Evolutionary conservation across 176 grass and related monocot genomes (phyloP).

Genomic region (Calamus simplicifolius): DNA sequence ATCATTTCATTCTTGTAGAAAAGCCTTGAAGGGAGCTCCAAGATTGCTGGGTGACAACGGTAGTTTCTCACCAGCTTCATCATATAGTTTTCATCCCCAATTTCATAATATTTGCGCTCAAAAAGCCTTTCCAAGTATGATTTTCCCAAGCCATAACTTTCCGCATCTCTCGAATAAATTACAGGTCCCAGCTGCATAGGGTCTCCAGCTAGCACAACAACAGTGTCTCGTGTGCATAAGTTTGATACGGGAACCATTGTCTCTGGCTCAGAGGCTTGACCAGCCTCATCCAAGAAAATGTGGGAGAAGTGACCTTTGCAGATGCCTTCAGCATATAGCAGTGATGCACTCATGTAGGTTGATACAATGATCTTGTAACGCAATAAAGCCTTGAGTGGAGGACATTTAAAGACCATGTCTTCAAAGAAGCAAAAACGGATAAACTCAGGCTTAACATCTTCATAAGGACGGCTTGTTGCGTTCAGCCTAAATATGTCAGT

Average conservation of each 20-base stretch:
- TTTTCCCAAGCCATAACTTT: conserved; percentile 51
- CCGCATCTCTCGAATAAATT: conserved; percentile 58
- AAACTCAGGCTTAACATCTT: conserved; percentile 65
- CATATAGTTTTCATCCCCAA: conserved; percentile 51
- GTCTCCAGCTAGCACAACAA: conserved; percentile 87
- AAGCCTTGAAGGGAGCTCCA: conserved; percentile 81
- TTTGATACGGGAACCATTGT: conserved; percentile 66
- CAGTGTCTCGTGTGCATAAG: conserved; percentile 57
- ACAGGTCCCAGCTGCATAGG: conserved; percentile 86
- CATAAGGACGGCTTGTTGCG: conserved; percentile 63
- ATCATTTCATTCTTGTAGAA: conserved; percentile 63
- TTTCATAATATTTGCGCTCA: conserved; percentile 47
- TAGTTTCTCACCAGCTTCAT: conserved; percentile 79
- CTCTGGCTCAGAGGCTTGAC: conserved; percentile 92
- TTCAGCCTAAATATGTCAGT: conserved; percentile 82
- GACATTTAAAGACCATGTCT: conserved; percentile 66
- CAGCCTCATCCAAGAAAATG: conserved; percentile 86
- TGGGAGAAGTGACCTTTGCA: conserved; percentile 70
- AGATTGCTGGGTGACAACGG: conserved; percentile 89
- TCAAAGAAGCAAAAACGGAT: conserved; percentile 82
- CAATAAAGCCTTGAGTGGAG: conserved; percentile 59
- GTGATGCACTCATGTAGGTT: conserved; percentile 66
- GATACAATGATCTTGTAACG: conserved; percentile 78
- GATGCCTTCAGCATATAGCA: conserved; percentile 65
- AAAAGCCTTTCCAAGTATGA: conserved; percentile 64